Evolutionary conservation across 2,329 filamentous ascomycete genomes (phyloP).

Genomic region (Trichophyton rubrum): DNA sequence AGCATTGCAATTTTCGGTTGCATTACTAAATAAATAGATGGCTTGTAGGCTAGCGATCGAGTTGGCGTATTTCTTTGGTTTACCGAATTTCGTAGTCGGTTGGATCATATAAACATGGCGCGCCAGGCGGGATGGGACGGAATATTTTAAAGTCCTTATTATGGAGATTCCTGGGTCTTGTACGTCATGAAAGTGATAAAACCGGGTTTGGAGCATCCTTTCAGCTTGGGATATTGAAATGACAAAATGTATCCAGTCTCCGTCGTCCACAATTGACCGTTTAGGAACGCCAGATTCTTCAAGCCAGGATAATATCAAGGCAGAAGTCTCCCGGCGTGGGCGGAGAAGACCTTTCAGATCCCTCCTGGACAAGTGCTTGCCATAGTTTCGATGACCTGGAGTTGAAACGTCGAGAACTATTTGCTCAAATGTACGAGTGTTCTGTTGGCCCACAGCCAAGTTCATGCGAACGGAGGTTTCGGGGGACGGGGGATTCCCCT

Average conservation of each 20-base stretch:
- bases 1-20: conserved; percentile 23
- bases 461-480: conserved; percentile 37
- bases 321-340: conserved; percentile 38
- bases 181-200: conserved; percentile 8
- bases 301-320: conserved; percentile 46
- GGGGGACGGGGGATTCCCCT: conserved; percentile 18
- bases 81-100: conserved; percentile 52
- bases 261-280: conserved; percentile 37
- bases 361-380: conserved; percentile 49
- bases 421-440: conserved; percentile 43
- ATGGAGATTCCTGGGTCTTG: conserved; percentile 45
- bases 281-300: conserved; percentile 36
- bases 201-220: conserved; percentile 8
- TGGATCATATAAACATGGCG: conserved; percentile 50
- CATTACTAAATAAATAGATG: conserved; percentile 9
- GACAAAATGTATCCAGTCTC: conserved; percentile 50
- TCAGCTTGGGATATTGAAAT: conserved; percentile 9
- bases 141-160: conserved; percentile 48
- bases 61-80: conserved; percentile 33
- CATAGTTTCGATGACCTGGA: conserved; percentile 47
- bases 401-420: conserved; percentile 50
- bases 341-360: conserved; percentile 45
- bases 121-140: conserved; percentile 44
- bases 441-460: conserved; percentile 39
- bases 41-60: conserved; percentile 18